phyloP scores from a whole-genome alignment of 306 rosid species.

The Albizia julibrissin region DNA sequence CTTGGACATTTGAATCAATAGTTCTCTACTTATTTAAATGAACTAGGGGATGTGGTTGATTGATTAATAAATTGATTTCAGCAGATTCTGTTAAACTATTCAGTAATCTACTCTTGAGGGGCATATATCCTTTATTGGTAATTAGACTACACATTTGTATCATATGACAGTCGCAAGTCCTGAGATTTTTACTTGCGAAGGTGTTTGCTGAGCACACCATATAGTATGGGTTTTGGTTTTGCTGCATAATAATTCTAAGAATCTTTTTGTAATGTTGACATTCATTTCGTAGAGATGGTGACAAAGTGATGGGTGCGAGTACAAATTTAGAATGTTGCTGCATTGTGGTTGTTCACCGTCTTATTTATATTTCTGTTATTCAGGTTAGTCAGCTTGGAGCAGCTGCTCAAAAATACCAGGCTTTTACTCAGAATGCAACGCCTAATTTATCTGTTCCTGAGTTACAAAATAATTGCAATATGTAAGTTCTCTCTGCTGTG shows the following conservation, averaged over 20 bases:
- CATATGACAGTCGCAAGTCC: neutral
- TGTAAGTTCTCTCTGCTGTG: constrained; percentile 51
- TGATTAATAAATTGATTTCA: constrained; percentile 22
- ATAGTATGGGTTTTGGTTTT: constrained; percentile 7
- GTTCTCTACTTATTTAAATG: neutral
- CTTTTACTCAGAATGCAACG: constrained; percentile 82
- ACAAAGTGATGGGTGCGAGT: neutral
- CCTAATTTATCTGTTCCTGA: constrained; percentile 86
- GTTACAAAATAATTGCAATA: constrained; percentile 91
- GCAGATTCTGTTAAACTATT: constrained; percentile 36
- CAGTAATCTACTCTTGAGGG: neutral
- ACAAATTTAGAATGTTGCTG: neutral
- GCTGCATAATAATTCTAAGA: neutral
- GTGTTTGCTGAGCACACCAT: constrained; percentile 13
- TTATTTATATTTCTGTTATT: constrained; percentile 36
- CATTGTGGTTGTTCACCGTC: constrained; percentile 6
- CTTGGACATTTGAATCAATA: neutral
- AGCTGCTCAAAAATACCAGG: constrained; percentile 87
- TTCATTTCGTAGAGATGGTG: neutral
- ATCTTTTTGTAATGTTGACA: constrained; percentile 10
- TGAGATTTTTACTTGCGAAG: constrained; percentile 11
- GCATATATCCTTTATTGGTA: constrained; percentile 1
- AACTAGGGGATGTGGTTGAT: neutral
- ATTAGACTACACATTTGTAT: neutral
- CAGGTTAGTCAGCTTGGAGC: constrained; percentile 95